These are phyloP conservation scores for Magnusiomyces suaveolens DNA, from an alignment of 1,139 yeast genomes.

Conservation along the genomic window DNA sequence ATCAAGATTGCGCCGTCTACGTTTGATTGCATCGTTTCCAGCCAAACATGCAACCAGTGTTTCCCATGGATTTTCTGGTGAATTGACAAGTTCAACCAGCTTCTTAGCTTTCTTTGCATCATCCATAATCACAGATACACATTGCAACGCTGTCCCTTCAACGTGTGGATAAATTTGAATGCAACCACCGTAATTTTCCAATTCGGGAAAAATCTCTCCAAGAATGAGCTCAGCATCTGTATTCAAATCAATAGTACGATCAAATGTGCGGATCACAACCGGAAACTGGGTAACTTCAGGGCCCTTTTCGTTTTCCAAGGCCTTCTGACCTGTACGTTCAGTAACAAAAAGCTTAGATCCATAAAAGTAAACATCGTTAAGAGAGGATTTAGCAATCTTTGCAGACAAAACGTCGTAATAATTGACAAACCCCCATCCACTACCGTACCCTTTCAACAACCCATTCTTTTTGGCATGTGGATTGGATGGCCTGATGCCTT, in stretches of 20 bases:
- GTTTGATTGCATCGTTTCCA: not conserved
- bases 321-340: not conserved
- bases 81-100: not conserved
- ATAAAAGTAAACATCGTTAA: not conserved
- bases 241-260: not conserved
- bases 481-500: constrained; percentile 5
- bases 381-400: not conserved
- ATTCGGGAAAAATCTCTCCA: not conserved
- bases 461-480: constrained; percentile 1
- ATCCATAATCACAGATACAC: not conserved
- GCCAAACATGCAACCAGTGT: constrained; percentile 4
- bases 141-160: constrained; percentile 1
- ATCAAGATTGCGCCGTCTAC: not conserved
- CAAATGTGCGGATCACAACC: constrained; percentile 4
- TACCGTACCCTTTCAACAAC: not conserved
- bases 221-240: not conserved
- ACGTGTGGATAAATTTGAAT: not conserved
- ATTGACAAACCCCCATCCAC: constrained; percentile 21
- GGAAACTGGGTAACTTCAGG: not conserved
- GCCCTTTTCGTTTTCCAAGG: too few species aligned
- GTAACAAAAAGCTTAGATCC: not conserved
- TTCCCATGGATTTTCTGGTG: not conserved
- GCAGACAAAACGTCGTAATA: constrained; percentile 6
- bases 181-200: not conserved
- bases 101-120: not conserved